A percentile compares a stretch with the other conserved stretches of the same genome.
phyloP scores from a whole-genome alignment of 192 early-diverging fungal species.

The Umbelopsis ramanniana region DNA sequence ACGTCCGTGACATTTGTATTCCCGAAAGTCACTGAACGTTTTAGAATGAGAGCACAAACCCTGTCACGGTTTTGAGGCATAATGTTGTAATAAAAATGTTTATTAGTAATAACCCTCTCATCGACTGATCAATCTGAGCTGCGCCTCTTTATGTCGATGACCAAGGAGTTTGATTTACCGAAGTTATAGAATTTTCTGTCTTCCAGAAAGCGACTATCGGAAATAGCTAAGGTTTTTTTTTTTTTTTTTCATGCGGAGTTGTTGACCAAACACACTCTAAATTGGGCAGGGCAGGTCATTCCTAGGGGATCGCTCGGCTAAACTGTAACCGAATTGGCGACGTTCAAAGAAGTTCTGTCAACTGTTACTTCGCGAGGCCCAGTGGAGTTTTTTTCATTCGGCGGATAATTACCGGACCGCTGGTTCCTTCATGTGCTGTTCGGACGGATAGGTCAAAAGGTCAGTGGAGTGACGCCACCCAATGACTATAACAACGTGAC shows the following conservation, averaged over 20 bases:
- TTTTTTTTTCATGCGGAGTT: too few species aligned
- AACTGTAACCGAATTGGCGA: not conserved
- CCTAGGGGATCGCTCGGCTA: not conserved
- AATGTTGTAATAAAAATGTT: too few species aligned
- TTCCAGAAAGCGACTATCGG: too few species aligned
- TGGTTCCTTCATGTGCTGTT: too few species aligned
- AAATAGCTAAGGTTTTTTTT: too few species aligned
- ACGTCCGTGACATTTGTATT: not conserved
- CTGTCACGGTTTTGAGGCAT: too few species aligned
- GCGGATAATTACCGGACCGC: constrained; percentile 2
- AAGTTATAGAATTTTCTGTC: too few species aligned
- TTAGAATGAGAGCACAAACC: not conserved
- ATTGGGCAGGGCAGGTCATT: not conserved
- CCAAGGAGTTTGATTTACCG: too few species aligned
- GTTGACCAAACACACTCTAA: not conserved
- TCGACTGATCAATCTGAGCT: too few species aligned
- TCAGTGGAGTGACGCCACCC: not conserved
- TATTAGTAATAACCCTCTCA: too few species aligned
- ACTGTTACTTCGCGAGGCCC: not conserved
- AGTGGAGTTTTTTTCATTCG: not conserved
- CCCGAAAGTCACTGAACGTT: not conserved
- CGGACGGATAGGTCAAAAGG: not conserved
- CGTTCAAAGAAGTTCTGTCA: not conserved
- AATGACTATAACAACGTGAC: constrained; percentile 1
- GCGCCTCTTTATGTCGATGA: too few species aligned